Base-by-base conservation (phyloP, 2,329 filamentous ascomycete species). In the Beauveria sp. region DNA sequence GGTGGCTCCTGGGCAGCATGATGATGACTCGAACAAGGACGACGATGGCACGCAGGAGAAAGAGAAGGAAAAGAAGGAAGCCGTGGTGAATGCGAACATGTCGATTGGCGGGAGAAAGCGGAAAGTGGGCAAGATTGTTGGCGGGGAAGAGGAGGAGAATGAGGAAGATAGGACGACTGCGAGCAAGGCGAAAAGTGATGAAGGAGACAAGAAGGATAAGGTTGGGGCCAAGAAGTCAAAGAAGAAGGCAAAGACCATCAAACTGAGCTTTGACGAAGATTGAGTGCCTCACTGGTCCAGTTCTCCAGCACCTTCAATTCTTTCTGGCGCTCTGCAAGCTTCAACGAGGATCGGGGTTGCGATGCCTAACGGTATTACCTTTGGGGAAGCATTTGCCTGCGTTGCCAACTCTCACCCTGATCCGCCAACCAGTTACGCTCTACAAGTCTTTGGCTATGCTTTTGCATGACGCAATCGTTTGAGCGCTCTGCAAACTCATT, bases 251-350 rank as follows among this genome's bases (percentile, higher is more conserved):
- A 84, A 84, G 72, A 87, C 87, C 75, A 83, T 88, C 63, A 88
- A 88, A 74, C 75, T 88, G 51, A 88, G 86, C 71, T 88, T 88
- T 69, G 83, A 83, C 28, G 81, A 87, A 61, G 84, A 86, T 43
- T 63, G 51, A 70, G 81, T 70, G 40, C 18, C 10, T 5, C 12
- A 14, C 30, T 34, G 30, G 30, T 14, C 30, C 30, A 34, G 4
- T 34, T 34, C 5, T 2, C 30, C 30, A 5, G 12, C 12, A 34
- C 5, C 30, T 34, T 34, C 5, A 34, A 34, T 34, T 34, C 12
- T 34, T 34, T 12, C 14, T 34, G 12, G 30, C 10, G 30, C 10
- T 34, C 5, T 14, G 30, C 12, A 14, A 34, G 30, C 12, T 14
- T 4, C 10, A 14, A 34, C 30, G 30, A 5, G 30, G 5, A 34